Base-by-base conservation (phyloP, 371 early-diverging fungal species). In the Actinomortierella wolfii region DNA sequence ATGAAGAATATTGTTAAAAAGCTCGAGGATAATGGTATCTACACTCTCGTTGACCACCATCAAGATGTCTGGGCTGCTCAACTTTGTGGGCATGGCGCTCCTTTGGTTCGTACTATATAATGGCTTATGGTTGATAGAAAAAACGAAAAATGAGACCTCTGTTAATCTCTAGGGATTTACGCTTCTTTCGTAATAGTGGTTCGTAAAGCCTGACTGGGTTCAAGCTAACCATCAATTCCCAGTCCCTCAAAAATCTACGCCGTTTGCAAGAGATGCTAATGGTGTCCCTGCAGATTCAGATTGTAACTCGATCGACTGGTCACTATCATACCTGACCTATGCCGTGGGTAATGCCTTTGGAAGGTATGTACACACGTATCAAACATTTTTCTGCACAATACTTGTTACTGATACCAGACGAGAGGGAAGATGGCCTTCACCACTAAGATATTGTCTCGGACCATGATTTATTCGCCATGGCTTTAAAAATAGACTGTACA, bases 41-140 rank as follows among this genome's bases (percentile, higher is more conserved):
- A 80, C 45, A 63, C 78, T 24, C 50, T 80, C 5, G 75, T 80
- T 2, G 80, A 80, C 42, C 78, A 78, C 15, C 80, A 80, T 57
- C 80, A 80, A 61, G 80, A 80, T 48, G 78, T 80, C 7, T 61
- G 67, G 54, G 75, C 80, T 41, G 66, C 63, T 15, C 83, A 79
- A 59, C 67, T 79, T 18, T 81, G 83, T 23, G 86, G 86, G 1
- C 81, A 85, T 53, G 86, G 86, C 8, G 79, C 78, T 0, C 85
- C 85, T 6, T 51, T 65, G 56, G 80, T 79, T n/a, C n/a, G n/a
- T n/a, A n/a, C n/a, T n/a, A n/a, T 79, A 76, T 57, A 58, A 52
- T 15, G 0, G 14, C 15, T 41, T 52, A 8, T 13, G 23, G 15
- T 18, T 25, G 41, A 15, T 7, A 41, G 41, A 15, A 15, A 41